Evolutionary conservation across 2,329 filamentous ascomycete species (phyloP), one percentile per base, ranked within the genome.

Genomic region (Botrytis tulipae): DNA sequence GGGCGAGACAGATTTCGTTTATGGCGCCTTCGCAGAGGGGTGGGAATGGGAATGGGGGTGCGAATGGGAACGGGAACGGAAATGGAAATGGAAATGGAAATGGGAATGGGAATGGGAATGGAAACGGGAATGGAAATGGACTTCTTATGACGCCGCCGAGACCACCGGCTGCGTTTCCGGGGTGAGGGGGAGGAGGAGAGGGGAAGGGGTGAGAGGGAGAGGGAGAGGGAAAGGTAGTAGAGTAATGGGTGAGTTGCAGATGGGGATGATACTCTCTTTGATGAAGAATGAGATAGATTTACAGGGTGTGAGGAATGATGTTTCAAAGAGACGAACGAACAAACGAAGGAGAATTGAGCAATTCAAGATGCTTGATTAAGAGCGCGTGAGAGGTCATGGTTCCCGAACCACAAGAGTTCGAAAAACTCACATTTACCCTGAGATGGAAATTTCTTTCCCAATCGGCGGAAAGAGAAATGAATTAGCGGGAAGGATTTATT

Each of bases 1-100:
- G 77, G 71, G 75, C 75, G 54, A 72, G 78, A 35, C 76, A 79
- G 48, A 76, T 79, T 37, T 78, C 79, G 4, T 78, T 78, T 60
- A 73, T 79, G 66, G 66, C 73, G 20, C 75, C 76, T 60, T 57
- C 69, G 25, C 59, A 66, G 40, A 42, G 40, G 14, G 29, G 10
- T 22, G 67, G 32, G 32, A 48, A 20, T 22, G 67, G 32, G 32
- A 48, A 20, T 22, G 57, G 4, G 8, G 51, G 48, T 71, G 42
- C 5, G 7, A 44, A 20, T 22, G 67, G 32, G 32, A 48, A 20
- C 16, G 57, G 4, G 12, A 57, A 59, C 25, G 61, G 12, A 4
- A 12, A 6, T 29, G 22, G 10, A 14, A 63, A 54, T 63, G 57
- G 29, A 1, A 29, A n/a, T 40, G 37, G 0, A 3, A 40, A n/a